A percentile compares a stretch with the other conserved stretches of the same genome.
Evolutionary conservation across 306 rosid genomes (phyloP).

Genomic region (Trichosanthes truncata): DNA sequence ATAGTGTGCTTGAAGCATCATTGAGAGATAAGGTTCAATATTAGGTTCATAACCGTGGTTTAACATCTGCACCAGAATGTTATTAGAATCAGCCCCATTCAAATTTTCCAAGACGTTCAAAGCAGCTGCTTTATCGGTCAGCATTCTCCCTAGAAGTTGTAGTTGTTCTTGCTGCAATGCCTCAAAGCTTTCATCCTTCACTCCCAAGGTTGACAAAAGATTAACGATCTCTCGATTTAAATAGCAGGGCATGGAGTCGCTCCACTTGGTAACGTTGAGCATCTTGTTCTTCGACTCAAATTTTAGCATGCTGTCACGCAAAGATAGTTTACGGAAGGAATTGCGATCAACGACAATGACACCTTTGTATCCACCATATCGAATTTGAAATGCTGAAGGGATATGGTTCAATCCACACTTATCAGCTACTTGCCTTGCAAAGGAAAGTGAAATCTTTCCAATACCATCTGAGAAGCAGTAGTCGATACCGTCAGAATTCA

Average conservation of each 20-base stretch:
- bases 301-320: slow-evolving; percentile 81
- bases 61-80: slow-evolving; percentile 70
- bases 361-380: slow-evolving; percentile 94
- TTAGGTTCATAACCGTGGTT: slow-evolving; percentile 67
- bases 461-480: slow-evolving; percentile 98
- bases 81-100: slow-evolving; percentile 46
- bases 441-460: slow-evolving; percentile 71
- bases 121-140: slow-evolving; percentile 48
- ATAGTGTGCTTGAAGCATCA: slow-evolving; percentile 81
- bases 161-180: slow-evolving; percentile 68
- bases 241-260: slow-evolving; percentile 80
- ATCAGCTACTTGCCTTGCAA: slow-evolving; percentile 72
- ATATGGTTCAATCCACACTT: slow-evolving; percentile 49
- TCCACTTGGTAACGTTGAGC: slow-evolving; percentile 81
- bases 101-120: slow-evolving; percentile 53
- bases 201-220: slow-evolving; percentile 69
- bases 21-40: slow-evolving; percentile 70
- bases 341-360: slow-evolving; percentile 72
- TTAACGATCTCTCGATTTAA: slow-evolving; percentile 79
- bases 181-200: slow-evolving; percentile 60
- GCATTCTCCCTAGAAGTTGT: slow-evolving; percentile 54
- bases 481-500: slow-evolving; percentile 38
- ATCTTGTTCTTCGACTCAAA: slow-evolving; percentile 71
- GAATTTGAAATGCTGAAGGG: slow-evolving; percentile 94
- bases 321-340: slow-evolving; percentile 66